Base-by-base conservation (phyloP, 73 alveolate genomes). In the Tetrahymena elliotti region DNA sequence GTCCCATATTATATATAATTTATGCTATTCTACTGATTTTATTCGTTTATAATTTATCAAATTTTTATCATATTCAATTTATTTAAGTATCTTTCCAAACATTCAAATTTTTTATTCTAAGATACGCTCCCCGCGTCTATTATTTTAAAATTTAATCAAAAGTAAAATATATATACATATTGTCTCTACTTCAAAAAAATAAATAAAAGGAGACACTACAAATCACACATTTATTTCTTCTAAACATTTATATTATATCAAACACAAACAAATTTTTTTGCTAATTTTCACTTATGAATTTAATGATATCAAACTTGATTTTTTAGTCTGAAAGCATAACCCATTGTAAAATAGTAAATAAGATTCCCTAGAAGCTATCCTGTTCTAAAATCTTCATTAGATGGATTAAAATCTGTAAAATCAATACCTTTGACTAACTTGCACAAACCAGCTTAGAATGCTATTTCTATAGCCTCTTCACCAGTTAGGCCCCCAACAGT, bases 321-420 rank as follows among this genome's bases (percentile, higher is more conserved):
- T 93, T 38, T 52, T 41, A 93, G 34, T 53, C 41, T 39, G 31
- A 15, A 38, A 20, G 95, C 96, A 84, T 53, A 84, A 38, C 94
- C 93, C 84, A 94, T 68, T 27, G 93, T 94, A 94, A 93, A 95
- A 93, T 93, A 95, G 93, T 96, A 96, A 38, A 96, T 22, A 8
- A 96, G 33, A 52, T 95, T 95, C 47, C 96, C 97, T 16, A 95
- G 53, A 52, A 96, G 83, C 52, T 94, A 93, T 27, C 97, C 97
- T 31, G 96, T 93, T 38, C 97, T 37, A 83, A 95, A 96, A 52
- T 96, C 98, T 83, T 96, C 98, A 16, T 95, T 93, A 35, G 96
- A 93, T 20, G 98, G 98, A 34, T 96, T 96, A 39, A 93, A 93
- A 54, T 96, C 98, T 34, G 97, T 93, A 38, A 96, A 39, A 38